These are phyloP conservation scores for Globisporangium perplexum DNA, from an alignment of 352 stramenopile species.

Conservation along the genomic window DNA sequence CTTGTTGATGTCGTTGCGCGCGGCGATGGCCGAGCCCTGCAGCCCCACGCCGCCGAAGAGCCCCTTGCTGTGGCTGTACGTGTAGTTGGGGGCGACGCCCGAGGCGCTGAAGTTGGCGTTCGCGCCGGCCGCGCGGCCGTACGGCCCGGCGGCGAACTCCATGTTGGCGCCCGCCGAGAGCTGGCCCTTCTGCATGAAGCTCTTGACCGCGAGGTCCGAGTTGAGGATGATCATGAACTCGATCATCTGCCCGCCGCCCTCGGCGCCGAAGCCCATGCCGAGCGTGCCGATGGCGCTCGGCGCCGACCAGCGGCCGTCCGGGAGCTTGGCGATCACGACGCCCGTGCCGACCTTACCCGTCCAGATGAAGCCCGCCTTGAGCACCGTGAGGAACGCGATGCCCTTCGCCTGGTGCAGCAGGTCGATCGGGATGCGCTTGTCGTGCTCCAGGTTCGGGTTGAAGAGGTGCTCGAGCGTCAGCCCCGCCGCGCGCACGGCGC, in stretches of 20 bases:
- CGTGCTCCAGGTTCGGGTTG: constrained; percentile 77
- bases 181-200: constrained; percentile 82
- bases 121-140: constrained; percentile 67
- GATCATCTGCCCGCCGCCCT: constrained; percentile 77
- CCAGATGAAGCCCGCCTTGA: constrained; percentile 89
- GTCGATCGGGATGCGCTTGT: constrained; percentile 87
- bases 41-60: constrained; percentile 80
- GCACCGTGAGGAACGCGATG: constrained; percentile 89
- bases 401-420: constrained; percentile 88
- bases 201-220: constrained; percentile 90
- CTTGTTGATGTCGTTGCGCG: constrained; percentile 77
- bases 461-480: constrained; percentile 91
- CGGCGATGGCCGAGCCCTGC: constrained; percentile 77
- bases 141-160: constrained; percentile 76
- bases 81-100: constrained; percentile 82
- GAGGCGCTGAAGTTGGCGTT: constrained; percentile 74
- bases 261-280: constrained; percentile 83
- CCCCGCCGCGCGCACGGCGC: constrained; percentile 85
- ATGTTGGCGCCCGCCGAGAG: constrained; percentile 80
- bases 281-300: constrained; percentile 92
- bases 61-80: constrained; percentile 85
- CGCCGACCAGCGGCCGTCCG: constrained; percentile 93
- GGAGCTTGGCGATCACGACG: constrained; percentile 92
- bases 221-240: constrained; percentile 92
- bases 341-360: constrained; percentile 85